phyloP scores from a whole-genome alignment of 371 early-diverging fungal genomes.

The Coemansia sp. region DNA sequence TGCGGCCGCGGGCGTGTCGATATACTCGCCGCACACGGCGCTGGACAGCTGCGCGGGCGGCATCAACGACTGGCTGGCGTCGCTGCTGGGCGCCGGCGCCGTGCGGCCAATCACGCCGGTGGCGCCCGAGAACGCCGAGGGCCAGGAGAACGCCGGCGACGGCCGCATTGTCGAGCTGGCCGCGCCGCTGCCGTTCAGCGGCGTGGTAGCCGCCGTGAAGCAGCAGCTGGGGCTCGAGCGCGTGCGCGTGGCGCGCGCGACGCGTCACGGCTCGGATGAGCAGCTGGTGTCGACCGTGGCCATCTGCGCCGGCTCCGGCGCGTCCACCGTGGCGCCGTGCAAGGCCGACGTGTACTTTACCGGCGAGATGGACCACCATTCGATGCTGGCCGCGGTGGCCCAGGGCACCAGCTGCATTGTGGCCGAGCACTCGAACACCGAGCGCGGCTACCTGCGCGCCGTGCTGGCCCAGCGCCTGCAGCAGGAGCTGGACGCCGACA shows the following conservation, averaged over 20 bases:
- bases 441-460: conserved; percentile 85
- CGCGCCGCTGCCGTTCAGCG: conserved; percentile 56
- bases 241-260: conserved; percentile 74
- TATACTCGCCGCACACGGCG: conserved; percentile 98
- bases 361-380: conserved; percentile 97
- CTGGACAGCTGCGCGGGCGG: conserved; percentile 84
- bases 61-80: conserved; percentile 86
- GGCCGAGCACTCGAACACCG: conserved; percentile 90
- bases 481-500: conserved; percentile 56
- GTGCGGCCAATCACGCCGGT: conserved; percentile 58
- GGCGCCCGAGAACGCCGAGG: conserved; percentile 32
- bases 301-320: conserved; percentile 94
- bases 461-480: conserved; percentile 68
- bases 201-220: conserved; percentile 67
- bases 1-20: conserved; percentile 82
- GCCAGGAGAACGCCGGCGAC: conserved; percentile 69
- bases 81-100: conserved; percentile 61
- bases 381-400: conserved; percentile 76
- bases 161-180: conserved; percentile 72
- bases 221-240: conserved; percentile 60
- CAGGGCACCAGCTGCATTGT: conserved; percentile 82
- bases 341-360: conserved; percentile 81
- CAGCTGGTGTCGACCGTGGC: conserved; percentile 72
- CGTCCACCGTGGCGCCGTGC: conserved; percentile 57
- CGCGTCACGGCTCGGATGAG: conserved; percentile 49